phyloP scores from a whole-genome alignment of 192 early-diverging fungal genomes.

The Coemansia sp. region DNA sequence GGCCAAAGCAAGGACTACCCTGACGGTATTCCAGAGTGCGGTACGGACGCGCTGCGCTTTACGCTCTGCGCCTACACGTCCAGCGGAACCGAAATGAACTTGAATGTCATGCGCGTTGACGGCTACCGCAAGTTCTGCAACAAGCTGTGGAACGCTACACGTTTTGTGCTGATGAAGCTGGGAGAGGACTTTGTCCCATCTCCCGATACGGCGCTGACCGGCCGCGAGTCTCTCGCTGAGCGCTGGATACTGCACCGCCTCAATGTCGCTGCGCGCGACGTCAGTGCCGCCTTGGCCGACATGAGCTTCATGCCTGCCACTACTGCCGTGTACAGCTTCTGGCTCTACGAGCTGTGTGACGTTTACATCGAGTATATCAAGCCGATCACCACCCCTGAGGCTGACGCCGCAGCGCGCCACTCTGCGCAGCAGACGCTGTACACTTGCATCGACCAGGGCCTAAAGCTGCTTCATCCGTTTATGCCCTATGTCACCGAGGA shows the following conservation, averaged over 20 bases:
- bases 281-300: conserved; percentile 70
- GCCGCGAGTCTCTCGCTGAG: conserved; percentile 85
- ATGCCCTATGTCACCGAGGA: conserved; percentile 99
- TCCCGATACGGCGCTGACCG: conserved; percentile 56
- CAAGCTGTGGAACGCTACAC: conserved; percentile 98
- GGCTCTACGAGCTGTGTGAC: conserved; percentile 96
- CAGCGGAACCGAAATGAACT: conserved; percentile 81
- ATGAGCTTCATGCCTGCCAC: conserved; percentile 94
- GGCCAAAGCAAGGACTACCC: conserved; percentile 89
- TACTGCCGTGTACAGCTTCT: conserved; percentile 84
- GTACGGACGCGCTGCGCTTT: conserved; percentile 92
- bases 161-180: conserved; percentile 93
- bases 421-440: conserved; percentile 86
- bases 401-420: conserved; percentile 54
- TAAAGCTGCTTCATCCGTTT: conserved; percentile 94
- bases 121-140: conserved; percentile 99
- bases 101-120: conserved; percentile 94
- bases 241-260: conserved; percentile 91
- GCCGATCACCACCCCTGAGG: conserved; percentile 69
- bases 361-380: conserved; percentile 95
- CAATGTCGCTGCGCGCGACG: conserved; percentile 74
- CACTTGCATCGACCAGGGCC: conserved; percentile 88
- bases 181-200: conserved; percentile 81
- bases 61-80: conserved; percentile 75
- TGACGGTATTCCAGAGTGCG: conserved; percentile 96